Percentiles rank a stretch among this genome's conserved stretches.
Conservation (phyloP, 495 filamentous ascomycete genomes). For the Geoglossum glabrum region DNA sequence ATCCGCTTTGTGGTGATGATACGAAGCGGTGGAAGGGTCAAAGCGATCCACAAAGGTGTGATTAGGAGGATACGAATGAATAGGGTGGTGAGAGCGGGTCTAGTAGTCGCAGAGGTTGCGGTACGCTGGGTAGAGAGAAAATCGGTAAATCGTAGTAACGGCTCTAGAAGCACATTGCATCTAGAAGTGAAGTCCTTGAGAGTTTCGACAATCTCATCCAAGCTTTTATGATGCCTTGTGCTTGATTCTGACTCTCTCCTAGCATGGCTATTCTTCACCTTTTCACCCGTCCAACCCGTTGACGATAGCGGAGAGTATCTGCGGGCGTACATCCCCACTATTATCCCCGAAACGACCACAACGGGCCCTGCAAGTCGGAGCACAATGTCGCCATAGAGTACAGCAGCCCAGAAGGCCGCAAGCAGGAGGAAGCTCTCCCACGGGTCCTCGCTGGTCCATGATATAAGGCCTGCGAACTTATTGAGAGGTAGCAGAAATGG, state of each 20-base stretch:
- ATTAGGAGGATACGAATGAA: constrained; percentile 77
- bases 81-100: constrained; percentile 74
- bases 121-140: constrained; percentile 84
- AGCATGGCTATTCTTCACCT: constrained; percentile 29
- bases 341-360: constrained; percentile 54
- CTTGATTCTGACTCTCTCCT: constrained; percentile 37
- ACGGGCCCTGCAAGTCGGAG: constrained; percentile 67
- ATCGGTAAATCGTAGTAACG: constrained; percentile 69
- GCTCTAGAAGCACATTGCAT: constrained; percentile 82
- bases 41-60: constrained; percentile 66
- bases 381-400: constrained; percentile 67
- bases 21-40: constrained; percentile 63
- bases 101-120: constrained; percentile 76
- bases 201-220: constrained; percentile 93
- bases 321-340: constrained; percentile 80
- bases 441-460: constrained; percentile 81
- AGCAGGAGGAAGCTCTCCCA: constrained; percentile 94
- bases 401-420: constrained; percentile 61
- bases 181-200: constrained; percentile 70
- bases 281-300: constrained; percentile 49
- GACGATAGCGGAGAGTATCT: constrained; percentile 81
- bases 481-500: constrained; percentile 80
- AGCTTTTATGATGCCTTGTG: constrained; percentile 57
- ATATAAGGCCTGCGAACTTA: constrained; percentile 59
- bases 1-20: constrained; percentile 79